phyloP scores from a whole-genome alignment of 2,329 filamentous ascomycete genomes.

The Clonostachys byssicola region DNA sequence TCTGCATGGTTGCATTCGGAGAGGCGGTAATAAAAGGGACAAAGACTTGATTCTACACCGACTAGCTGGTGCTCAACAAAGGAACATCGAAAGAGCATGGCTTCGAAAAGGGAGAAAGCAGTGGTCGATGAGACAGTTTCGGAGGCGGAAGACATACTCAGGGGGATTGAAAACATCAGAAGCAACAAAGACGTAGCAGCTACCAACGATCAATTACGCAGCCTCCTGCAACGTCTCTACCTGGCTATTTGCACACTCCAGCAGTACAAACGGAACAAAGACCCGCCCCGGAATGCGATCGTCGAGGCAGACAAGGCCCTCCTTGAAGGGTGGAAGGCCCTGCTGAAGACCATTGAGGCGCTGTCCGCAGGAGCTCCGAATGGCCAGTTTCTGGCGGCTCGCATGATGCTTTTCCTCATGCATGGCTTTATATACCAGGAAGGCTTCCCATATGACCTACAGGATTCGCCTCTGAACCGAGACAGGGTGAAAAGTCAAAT shows the following conservation, averaged over 20 bases:
- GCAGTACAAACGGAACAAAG: not conserved
- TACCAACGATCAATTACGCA: no score
- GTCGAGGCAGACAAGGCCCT: not conserved
- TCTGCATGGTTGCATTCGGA: no score
- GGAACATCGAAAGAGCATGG: no score
- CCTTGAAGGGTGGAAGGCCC: not conserved
- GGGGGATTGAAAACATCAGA: no score
- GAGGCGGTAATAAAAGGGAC: no score
- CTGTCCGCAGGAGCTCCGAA: not conserved
- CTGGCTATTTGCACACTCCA: not conserved
- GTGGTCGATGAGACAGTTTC: no score
- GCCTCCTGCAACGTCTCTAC: no score
- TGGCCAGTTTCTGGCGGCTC: not conserved
- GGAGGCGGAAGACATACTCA: no score
- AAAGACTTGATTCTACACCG: no score
- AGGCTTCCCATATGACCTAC: not conserved
- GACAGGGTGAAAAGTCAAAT: not conserved
- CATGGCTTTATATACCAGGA: not conserved
- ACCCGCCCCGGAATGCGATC: not conserved
- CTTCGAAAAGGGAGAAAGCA: no score
- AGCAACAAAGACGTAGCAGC: no score
- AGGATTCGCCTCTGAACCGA: not conserved
- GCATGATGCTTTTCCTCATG: not conserved
- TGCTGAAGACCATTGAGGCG: not conserved
- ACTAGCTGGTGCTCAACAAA: no score